These are phyloP conservation scores for Solanum boliviense DNA, from an alignment of 257 asterid genomes.

Conservation along the genomic window DNA sequence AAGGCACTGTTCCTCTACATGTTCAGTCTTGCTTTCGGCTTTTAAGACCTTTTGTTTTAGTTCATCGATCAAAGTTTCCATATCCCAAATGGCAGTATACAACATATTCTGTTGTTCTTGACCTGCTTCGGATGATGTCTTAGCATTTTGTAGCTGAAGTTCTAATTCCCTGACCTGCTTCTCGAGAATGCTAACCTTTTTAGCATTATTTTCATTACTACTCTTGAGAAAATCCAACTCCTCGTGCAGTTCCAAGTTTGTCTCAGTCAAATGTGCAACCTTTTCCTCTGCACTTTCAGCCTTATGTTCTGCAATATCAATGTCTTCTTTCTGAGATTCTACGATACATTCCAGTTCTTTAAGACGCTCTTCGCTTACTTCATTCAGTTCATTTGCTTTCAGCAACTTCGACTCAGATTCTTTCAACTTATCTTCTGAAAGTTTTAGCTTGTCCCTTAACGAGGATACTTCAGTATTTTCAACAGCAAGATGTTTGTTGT, in stretches of 20 bases:
- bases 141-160: constrained; percentile 53
- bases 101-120: constrained; percentile 85
- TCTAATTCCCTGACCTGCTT: constrained; percentile 59
- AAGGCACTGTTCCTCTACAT: constrained; percentile 48
- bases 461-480: constrained; percentile 40
- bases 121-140: constrained; percentile 71
- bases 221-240: constrained; percentile 67
- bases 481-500: constrained; percentile 16
- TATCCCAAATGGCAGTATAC: constrained; percentile 90
- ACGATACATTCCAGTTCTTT: constrained; percentile 30
- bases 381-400: constrained; percentile 14
- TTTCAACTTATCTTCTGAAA: constrained; percentile 38
- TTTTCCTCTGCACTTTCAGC: constrained; percentile 27
- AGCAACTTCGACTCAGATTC: constrained; percentile 17
- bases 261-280: constrained; percentile 48
- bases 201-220: constrained; percentile 38
- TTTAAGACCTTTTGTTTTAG: constrained; percentile 61
- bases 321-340: constrained; percentile 28
- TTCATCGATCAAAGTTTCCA: constrained; percentile 90
- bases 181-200: constrained; percentile 55
- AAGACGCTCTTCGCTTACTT: constrained; percentile 16
- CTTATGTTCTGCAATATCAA: constrained; percentile 15
- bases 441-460: constrained; percentile 34
- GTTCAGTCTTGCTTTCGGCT: constrained; percentile 54
- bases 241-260: constrained; percentile 65